phyloP scores from a whole-genome alignment of 106 monocot species.

The Acorus gramineus region DNA sequence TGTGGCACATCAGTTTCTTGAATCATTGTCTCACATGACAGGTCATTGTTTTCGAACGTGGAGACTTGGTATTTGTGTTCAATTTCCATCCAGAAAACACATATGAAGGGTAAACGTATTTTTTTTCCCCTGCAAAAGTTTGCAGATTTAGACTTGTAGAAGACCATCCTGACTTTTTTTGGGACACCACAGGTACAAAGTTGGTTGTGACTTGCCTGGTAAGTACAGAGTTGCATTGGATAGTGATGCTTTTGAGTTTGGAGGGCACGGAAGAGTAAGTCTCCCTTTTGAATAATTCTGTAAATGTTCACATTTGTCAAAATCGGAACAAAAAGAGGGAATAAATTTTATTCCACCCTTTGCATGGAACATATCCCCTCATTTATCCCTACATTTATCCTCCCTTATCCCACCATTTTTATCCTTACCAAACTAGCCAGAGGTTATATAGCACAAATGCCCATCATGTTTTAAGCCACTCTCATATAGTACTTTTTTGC shows the following conservation, averaged over 20 bases:
- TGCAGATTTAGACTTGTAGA: too few species aligned
- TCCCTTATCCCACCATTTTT: too few species aligned
- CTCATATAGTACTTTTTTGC: too few species aligned
- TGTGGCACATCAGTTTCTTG: too few species aligned
- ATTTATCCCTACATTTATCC: too few species aligned
- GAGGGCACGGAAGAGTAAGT: conserved; percentile 80
- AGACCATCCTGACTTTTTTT: neutral
- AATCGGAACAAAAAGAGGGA: too few species aligned
- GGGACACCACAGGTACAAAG: conserved; percentile 57
- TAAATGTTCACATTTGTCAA: neutral
- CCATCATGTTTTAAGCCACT: too few species aligned
- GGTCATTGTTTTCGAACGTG: conserved; percentile 94
- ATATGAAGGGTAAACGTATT: conserved; percentile 60
- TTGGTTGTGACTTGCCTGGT: conserved; percentile 86
- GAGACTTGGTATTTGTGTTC: conserved; percentile 88
- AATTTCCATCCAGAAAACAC: conserved; percentile 90
- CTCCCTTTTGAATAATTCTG: neutral
- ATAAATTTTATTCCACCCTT: neutral
- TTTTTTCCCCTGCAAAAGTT: neutral
- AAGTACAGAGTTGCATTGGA: conserved; percentile 81
- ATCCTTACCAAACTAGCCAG: too few species aligned
- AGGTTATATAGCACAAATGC: too few species aligned
- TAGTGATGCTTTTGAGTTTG: conserved; percentile 82
- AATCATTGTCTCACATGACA: conserved; percentile 11
- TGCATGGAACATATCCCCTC: neutral